Base-by-base conservation (phyloP, 2,329 filamentous ascomycete species). In the Leptoxyphium fumago region DNA sequence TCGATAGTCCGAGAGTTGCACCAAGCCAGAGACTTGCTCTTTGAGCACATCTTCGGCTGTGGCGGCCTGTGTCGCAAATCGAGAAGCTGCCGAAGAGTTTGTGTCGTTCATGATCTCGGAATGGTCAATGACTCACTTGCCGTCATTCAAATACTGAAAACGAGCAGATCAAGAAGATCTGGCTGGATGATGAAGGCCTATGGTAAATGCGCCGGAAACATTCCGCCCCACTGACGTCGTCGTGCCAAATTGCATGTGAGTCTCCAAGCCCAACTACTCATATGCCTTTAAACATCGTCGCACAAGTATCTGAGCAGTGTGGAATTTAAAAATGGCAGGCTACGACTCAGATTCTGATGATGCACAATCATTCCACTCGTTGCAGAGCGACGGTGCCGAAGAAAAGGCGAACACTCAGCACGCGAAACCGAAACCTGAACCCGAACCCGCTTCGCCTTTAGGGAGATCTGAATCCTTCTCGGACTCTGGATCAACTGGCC, bases 1-100 rank as follows among this genome's bases (percentile, higher is more conserved):
- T 64, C 89, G 86, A 63, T 94, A 96, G 61, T 96, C 91, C 51
- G 84, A 86, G 38, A 95, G 79, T 46, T 84, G 78, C 43, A 96
- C 89, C 2, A 98, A 79, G 36, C 91, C 91, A 52, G 95, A 87
- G 0, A 86, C 94, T 57, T 86, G 80, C 43, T 78, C 84, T 47
- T 89, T 89, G 40, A 94, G 73, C 11, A 86, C 72, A 58, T 94
- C 81, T 61, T 89, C 78, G 1, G 84, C 83, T 1, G 83, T 83
- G 52, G 81, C 73, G 50, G 79, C 80, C 58, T 88, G 83, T 38
- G 80, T 72, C 1, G 80, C 80, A 64, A 94, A 94, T 48, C 82
- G 18, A 39, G 32, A 54, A 8, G 53, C 52, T 38, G 53, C 55
- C 26, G 48, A 52, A 11, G 43, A 39, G 40, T 51, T 49, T 7